Evolutionary conservation across 345 rosid genomes (phyloP).

Genomic region (Citrus sp.): DNA sequence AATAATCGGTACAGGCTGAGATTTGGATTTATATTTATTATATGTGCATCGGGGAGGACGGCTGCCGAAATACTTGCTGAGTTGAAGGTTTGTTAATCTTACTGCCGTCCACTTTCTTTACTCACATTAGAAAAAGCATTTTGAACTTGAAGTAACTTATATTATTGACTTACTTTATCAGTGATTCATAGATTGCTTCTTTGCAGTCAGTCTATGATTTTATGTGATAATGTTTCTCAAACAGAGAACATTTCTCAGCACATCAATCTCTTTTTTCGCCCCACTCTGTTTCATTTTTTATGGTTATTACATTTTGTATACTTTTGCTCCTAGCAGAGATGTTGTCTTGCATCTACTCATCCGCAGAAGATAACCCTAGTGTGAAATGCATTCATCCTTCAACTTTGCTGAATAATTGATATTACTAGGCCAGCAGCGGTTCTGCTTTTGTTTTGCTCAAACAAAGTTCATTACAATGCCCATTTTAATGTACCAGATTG

Average conservation of each 20-base stretch:
- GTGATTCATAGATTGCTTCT: neutral
- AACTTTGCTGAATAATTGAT: neutral
- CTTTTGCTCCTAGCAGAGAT: neutral
- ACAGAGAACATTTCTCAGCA: neutral
- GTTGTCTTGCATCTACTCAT: neutral
- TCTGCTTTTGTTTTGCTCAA: neutral
- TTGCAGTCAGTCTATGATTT: neutral
- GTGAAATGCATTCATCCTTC: neutral
- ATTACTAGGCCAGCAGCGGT: neutral
- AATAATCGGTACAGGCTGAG: slow-evolving; percentile 58
- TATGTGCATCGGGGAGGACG: slow-evolving; percentile 77
- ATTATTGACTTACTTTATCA: neutral
- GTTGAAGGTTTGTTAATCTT: slow-evolving; percentile 53
- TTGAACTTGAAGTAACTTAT: too few species aligned
- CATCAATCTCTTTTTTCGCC: neutral
- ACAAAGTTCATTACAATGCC: neutral
- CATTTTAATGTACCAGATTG: neutral
- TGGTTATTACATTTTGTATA: neutral
- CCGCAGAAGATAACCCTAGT: neutral
- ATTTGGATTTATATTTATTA: slow-evolving; percentile 75
- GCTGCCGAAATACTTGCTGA: slow-evolving; percentile 67
- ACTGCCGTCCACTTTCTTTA: neutral
- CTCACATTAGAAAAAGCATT: too few species aligned
- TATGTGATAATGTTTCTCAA: neutral
- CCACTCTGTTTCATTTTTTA: neutral